Base-by-base conservation (phyloP, 2,329 filamentous ascomycete species). In the Zasmidium angulare region DNA sequence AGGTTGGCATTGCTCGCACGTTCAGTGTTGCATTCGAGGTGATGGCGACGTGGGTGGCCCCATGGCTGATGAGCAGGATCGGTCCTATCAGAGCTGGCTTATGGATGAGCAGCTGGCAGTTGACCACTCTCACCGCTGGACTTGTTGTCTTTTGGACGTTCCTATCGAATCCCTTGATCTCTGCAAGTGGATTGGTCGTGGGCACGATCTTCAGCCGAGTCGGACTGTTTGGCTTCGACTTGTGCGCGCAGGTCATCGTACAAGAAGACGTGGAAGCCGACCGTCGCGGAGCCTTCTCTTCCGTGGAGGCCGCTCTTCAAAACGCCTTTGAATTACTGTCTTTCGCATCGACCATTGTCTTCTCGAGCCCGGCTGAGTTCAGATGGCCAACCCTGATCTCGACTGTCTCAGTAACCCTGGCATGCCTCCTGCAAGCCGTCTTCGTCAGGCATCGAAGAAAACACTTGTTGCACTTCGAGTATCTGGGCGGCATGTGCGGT, bases 71-170 rank as follows among this genome's bases (percentile, higher is more conserved):
- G 78, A 66, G 65, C 1, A 71, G 68, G 2, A 79, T 81, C 4
- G 78, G 79, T 21, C 69, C 78, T 0, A 77, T 90, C 7, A 78
- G 89, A n/a, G 80, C 83, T 0, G 89, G 89, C 0, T 78, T 91
- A 2, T 92, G 89, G 89, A 86, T 85, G 62, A 69, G 88, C 10
- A 86, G 82, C 56, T 89, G 86, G 83, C 88, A 91, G 69, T 77
- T 88, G n/a, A 58, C 77, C 2, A 86, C 81, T 50, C 62, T 85
- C 65, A 63, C 77, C 69, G 70, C 81, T 53, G 64, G 76, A 67
- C 71, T 76, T 20, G 65, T 64, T 1, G 66, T 71, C 52, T 66
- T 75, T 46, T 76, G 71, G 71, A 46, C 36, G 7, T 43, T 43
- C 36, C n/a, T 43, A 4, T 43, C 36, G 12, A 43, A 7, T 43